A percentile compares a stretch with the other conserved stretches of the same genome.
Conservation (phyloP, 768 basidiomycete genomes). For the Hericium erinaceus region DNA sequence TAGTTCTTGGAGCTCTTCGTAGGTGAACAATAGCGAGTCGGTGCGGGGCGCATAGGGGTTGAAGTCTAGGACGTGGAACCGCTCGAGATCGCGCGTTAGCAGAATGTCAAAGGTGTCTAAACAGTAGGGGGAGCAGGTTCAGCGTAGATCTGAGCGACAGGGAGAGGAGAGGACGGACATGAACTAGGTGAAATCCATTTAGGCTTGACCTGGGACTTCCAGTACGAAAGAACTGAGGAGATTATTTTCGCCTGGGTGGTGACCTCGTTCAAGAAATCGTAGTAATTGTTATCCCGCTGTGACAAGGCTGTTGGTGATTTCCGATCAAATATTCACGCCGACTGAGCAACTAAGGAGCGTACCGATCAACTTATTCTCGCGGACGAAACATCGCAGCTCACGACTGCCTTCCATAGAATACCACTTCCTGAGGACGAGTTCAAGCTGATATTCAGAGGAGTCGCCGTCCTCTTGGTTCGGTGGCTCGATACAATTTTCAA, state of each 20-base stretch:
- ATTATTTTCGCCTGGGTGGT: constrained; percentile 44
- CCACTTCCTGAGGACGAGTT: constrained; percentile 88
- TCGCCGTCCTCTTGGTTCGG: not conserved
- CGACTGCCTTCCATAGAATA: constrained; percentile 75
- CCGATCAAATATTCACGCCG: too few relatives aligned
- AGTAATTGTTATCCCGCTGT: constrained; percentile 84
- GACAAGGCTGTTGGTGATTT: constrained; percentile 49
- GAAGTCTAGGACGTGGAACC: constrained; percentile 83
- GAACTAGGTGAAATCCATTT: constrained; percentile 49
- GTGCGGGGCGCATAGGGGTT: constrained; percentile 82
- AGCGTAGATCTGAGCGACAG: not conserved
- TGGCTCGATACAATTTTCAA: constrained; percentile 46
- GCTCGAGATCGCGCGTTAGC: constrained; percentile 68
- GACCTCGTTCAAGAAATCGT: constrained; percentile 72
- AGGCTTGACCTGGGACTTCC: constrained; percentile 55
- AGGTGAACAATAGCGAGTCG: constrained; percentile 82
- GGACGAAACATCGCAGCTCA: constrained; percentile 88
- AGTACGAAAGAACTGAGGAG: constrained; percentile 46
- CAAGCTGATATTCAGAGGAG: constrained; percentile 45
- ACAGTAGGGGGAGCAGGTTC: not conserved
- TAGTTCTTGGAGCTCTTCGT: constrained; percentile 55
- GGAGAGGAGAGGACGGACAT: constrained; percentile 42
- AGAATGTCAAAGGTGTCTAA: constrained; percentile 82
- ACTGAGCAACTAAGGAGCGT: constrained; percentile 10
- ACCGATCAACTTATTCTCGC: constrained; percentile 67